These are phyloP conservation scores for Pouteria campechiana DNA, from an alignment of 179 eudicot genomes.

Conservation along the genomic window DNA sequence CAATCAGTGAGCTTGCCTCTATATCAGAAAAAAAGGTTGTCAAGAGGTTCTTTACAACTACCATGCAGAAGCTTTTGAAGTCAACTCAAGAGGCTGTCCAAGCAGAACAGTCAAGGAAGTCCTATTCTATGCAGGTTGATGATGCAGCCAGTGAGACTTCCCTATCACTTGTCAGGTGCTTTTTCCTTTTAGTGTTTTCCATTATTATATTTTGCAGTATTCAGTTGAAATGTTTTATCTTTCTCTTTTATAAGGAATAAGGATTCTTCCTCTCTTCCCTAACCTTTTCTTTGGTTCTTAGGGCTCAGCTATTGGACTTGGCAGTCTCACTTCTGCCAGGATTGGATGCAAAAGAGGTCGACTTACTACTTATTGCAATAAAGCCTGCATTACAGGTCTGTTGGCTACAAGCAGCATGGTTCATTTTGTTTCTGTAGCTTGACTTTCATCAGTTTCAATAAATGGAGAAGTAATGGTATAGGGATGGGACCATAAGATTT, in stretches of 20 bases:
- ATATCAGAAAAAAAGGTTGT: slow-evolving; percentile 53
- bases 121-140: slow-evolving; percentile 59
- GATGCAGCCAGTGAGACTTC: slow-evolving; percentile 28
- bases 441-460: neutral
- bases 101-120: slow-evolving; percentile 15
- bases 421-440: neutral
- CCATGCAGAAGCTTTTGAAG: slow-evolving; percentile 47
- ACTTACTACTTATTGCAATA: slow-evolving; percentile 40
- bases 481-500: neutral
- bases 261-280: no score
- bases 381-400: slow-evolving; percentile 62
- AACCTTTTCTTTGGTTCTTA: slow-evolving; percentile 16
- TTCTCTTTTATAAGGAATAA: no score
- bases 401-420: neutral
- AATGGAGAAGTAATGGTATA: no score
- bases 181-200: neutral
- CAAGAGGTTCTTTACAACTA: slow-evolving; percentile 25
- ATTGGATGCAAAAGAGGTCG: slow-evolving; percentile 44
- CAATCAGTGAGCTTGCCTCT: slow-evolving; percentile 72
- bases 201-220: neutral
- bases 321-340: slow-evolving; percentile 86
- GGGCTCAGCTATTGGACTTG: slow-evolving; percentile 73
- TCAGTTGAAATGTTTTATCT: no score
- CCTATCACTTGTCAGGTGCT: slow-evolving; percentile 38
- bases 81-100: slow-evolving; percentile 42